Percentiles rank a stretch among this genome's conserved stretches.
phyloP scores from a whole-genome alignment of 179 eudicot species.

The Beta macrorhiza region DNA sequence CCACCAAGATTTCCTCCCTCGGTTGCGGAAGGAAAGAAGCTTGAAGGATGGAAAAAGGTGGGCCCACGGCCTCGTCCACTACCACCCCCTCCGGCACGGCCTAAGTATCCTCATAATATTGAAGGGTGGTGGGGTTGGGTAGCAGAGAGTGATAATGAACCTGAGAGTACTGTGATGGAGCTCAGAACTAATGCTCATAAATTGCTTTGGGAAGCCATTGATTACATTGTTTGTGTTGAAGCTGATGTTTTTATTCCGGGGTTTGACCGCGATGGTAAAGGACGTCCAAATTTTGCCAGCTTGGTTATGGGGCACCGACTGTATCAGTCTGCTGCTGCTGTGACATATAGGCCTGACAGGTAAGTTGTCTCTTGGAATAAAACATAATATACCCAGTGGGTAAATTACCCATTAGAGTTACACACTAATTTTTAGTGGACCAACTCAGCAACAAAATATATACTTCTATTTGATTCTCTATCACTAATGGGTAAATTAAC shows the following conservation, averaged over 20 bases:
- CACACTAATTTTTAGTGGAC: no score
- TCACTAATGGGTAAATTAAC: no score
- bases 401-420: no score
- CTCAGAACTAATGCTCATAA: slow-evolving; percentile 89
- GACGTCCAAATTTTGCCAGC: slow-evolving; percentile 84
- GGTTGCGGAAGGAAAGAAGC: slow-evolving; percentile 46
- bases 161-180: slow-evolving; percentile 86
- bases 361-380: slow-evolving; percentile 19
- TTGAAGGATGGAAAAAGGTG: slow-evolving; percentile 55
- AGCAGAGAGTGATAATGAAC: slow-evolving; percentile 92
- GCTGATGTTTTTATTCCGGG: slow-evolving; percentile 90
- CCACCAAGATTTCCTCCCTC: slow-evolving; percentile 39
- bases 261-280: slow-evolving; percentile 88
- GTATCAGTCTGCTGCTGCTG: slow-evolving; percentile 66
- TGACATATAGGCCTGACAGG: slow-evolving; percentile 80
- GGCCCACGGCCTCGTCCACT: slow-evolving; percentile 91
- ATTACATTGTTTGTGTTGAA: slow-evolving; percentile 62
- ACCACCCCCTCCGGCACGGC: slow-evolving; percentile 88
- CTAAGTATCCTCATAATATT: slow-evolving; percentile 68
- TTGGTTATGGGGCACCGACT: slow-evolving; percentile 85
- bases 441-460: no score
- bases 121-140: slow-evolving; percentile 99
- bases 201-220: slow-evolving; percentile 91
- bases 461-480: no score
- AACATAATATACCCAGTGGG: no score